Base-by-base conservation (phyloP, 371 early-diverging fungal species). In the Actinomortierella ambigua region DNA sequence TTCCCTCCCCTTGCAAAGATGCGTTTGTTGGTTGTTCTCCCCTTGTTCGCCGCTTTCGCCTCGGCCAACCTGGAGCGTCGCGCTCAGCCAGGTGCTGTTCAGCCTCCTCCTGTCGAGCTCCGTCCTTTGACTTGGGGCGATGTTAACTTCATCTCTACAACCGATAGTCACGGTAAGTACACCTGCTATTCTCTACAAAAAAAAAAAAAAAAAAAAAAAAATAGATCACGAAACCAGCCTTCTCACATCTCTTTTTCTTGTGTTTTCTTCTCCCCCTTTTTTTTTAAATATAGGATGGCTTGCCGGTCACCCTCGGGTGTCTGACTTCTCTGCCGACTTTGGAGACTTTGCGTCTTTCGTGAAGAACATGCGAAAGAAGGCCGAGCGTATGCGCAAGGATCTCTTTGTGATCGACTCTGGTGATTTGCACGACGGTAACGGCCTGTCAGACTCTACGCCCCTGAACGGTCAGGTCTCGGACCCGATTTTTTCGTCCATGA, bases 391-490 rank as follows among this genome's bases (percentile, higher is more conserved):
- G 8, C 70, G 69, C 52, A 82, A 81, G 69, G 83, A 84, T 65
- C 58, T 87, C 23, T 82, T 87, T 62, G 75, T 87, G 3, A 75
- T 85, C 6, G 88, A 87, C 62, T 82, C 81, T 14, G 85, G 85
- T 20, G 71, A 70, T 52, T 18, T 70, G 28, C 65, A 70, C 43
- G 65, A 70, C 34, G 82, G 83, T 17, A 78, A 77, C 42, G 84
- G 85, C 24, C 77, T 84, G 18, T 68, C 81, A 28, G 87, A 87
- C 55, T 70, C 80, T 24, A 82, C 82, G 0, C 41, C 64, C 22
- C 66, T 75, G 13, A 52, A 69, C 18, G 87, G 84, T 2, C 29
- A 65, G 11, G 59, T 78, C 47, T 76, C 82, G 0, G 76, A 81
- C 39, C 83, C 85, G 3, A 64, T 84, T 57, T 67, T 87, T n/a